Percentiles rank a stretch among this genome's conserved stretches.
Conservation (phyloP, 768 basidiomycete species). For the Hydnomerulius pinastri region DNA sequence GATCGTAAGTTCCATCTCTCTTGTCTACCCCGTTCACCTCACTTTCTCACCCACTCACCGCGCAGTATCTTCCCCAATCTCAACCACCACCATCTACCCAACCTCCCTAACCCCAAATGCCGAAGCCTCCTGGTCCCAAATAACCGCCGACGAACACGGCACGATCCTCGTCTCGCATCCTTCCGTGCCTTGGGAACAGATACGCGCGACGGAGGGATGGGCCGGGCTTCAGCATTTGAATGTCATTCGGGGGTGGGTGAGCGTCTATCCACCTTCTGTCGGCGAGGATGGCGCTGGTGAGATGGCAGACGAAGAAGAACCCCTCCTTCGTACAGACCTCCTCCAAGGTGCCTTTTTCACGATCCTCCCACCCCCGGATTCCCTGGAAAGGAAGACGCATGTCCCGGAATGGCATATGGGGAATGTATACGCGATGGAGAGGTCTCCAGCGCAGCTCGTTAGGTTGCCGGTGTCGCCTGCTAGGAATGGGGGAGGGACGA, state of each 20-base stretch:
- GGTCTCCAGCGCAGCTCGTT: conserved; percentile 49
- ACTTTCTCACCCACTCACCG: conserved; percentile 1
- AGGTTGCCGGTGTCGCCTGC: conserved; percentile 48
- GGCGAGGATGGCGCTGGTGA: neutral
- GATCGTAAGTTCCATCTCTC: conserved; percentile 46
- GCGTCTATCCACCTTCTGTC: conserved; percentile 48
- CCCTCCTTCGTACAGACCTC: conserved; percentile 60
- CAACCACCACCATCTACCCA: conserved; percentile 43
- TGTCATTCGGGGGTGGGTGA: conserved; percentile 65
- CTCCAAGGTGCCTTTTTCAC: conserved; percentile 78
- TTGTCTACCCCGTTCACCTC: neutral
- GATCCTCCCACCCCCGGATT: conserved; percentile 48
- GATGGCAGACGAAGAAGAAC: conserved; percentile 20
- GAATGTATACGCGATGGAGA: conserved; percentile 77
- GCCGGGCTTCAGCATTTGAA: conserved; percentile 81
- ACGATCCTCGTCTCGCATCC: conserved; percentile 66
- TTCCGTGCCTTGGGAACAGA: conserved; percentile 59
- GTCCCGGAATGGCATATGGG: conserved; percentile 73
- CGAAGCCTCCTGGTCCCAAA: conserved; percentile 60
- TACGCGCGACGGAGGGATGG: conserved; percentile 84
- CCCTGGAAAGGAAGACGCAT: conserved; percentile 26
- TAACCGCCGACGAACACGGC: conserved; percentile 43
- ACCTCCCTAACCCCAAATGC: conserved; percentile 46
- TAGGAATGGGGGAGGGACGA: conserved; percentile 41
- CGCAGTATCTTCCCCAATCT: conserved; percentile 13